Evolutionary conservation across 441 rosid genomes (phyloP).

Genomic region (Gossypium davidsonii): DNA sequence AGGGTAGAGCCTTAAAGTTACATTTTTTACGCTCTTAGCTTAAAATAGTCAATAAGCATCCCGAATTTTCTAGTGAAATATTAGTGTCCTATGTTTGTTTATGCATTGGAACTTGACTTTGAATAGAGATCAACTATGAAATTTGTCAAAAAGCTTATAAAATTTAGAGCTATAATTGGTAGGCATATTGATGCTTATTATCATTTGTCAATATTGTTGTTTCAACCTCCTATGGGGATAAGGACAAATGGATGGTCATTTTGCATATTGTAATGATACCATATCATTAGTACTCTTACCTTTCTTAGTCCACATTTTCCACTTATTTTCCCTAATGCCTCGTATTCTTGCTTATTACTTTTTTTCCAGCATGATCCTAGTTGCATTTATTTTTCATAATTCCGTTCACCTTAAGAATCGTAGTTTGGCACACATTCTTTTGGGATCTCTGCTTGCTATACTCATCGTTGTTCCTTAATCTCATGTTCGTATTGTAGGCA

Average conservation of each 20-base stretch:
- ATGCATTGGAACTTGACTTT: background rate
- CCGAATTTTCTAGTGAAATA: background rate
- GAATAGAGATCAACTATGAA: background rate
- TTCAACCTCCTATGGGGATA: background rate
- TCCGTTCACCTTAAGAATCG: constrained; percentile 16
- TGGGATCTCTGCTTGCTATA: constrained; percentile 71
- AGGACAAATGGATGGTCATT: background rate
- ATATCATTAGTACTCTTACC: background rate
- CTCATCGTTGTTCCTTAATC: constrained; percentile 63
- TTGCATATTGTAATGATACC: background rate
- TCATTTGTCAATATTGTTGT: background rate
- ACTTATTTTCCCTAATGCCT: background rate
- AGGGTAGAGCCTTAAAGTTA: background rate
- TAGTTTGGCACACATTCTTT: constrained; percentile 77
- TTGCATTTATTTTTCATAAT: constrained; percentile 3
- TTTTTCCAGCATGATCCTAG: background rate
- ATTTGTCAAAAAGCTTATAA: background rate
- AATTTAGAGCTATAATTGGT: background rate
- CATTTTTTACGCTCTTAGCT: background rate
- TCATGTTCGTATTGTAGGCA: constrained; percentile 78
- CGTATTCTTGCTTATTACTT: background rate
- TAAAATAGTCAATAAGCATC: background rate
- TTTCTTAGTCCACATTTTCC: background rate
- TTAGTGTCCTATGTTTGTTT: background rate
- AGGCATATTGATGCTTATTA: background rate